Percentiles rank a stretch among this genome's conserved stretches.
These are phyloP conservation scores for Syzygium malaccense DNA, from an alignment of 441 rosid genomes.

Conservation along the genomic window DNA sequence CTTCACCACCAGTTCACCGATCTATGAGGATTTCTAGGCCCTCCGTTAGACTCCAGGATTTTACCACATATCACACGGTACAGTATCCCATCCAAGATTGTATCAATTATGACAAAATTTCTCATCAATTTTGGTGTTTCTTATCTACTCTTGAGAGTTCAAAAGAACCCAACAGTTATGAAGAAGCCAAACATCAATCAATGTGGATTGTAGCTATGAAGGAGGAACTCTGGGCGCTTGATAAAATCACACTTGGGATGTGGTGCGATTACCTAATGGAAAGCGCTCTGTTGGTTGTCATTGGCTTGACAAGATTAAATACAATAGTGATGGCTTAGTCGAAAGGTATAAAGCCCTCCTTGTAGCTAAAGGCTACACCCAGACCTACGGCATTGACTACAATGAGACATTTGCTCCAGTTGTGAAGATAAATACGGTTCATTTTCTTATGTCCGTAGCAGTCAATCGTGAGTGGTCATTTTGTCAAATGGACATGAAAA, in stretches of 20 bases:
- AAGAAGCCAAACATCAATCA: background rate
- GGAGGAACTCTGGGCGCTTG: fast-evolving
- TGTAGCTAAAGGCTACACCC: too few relatives aligned
- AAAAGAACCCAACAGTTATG: background rate
- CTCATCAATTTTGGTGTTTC: background rate
- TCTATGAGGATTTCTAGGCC: background rate
- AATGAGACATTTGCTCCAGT: too few relatives aligned
- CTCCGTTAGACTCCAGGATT: too few relatives aligned
- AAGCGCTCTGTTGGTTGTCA: fast-evolving
- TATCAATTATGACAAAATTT: too few relatives aligned
- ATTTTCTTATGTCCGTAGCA: too few relatives aligned
- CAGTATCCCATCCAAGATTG: background rate
- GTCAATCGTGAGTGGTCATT: background rate
- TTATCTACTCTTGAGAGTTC: background rate
- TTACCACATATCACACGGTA: background rate
- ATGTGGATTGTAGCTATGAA: fast-evolving
- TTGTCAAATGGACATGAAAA: background rate
- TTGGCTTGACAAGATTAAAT: background rate
- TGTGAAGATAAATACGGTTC: background rate
- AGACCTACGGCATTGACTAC: too few relatives aligned
- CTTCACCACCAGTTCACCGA: background rate
- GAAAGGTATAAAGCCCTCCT: too few relatives aligned
- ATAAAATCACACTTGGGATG: background rate
- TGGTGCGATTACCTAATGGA: background rate
- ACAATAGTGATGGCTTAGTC: background rate